Base-by-base conservation (phyloP, 192 early-diverging fungal genomes). In the Ramicandelaber brevisporus region DNA sequence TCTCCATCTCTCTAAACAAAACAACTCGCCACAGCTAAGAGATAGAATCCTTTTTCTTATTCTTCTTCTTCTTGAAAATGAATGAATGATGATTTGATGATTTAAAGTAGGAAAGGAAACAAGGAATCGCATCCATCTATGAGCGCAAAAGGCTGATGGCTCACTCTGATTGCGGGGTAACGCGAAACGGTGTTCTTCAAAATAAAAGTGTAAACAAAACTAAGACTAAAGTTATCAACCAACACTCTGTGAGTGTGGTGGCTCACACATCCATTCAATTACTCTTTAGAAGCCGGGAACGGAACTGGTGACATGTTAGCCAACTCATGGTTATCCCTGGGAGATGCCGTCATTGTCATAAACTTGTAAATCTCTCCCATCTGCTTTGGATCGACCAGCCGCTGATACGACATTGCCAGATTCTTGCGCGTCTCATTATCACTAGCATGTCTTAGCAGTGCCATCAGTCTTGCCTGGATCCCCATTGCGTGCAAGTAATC, bases 281-380 rank as follows among this genome's bases (percentile, higher is more conserved):
- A 9, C 24, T 25, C 24, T 25, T 25, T 11, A 25, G 11, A 25
- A 25, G 24, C 24, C n/a, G n/a, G n/a, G n/a, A n/a, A n/a, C n/a
- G n/a, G n/a, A 11, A 25, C 24, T 25, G 24, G 24, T 25, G 24
- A 31, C 34, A 6, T 25, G 24, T 25, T 11, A 11, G 36, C 10
- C 14, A 5, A 14, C 29, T 8, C 16, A 11, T 20, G 9, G 8
- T 33, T 31, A 3, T 28, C 16, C n/a, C n/a, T n/a, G n/a, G n/a
- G n/a, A n/a, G n/a, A n/a, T 14, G 68, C 59, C 21, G 52, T 38
- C 36, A 76, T 58, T 5, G 71, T 68, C 33, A 83, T 48, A 0
- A 60, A 61, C 53, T 86, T 83, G 47, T 93, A 93, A 20, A 80
- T 65, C 20, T 64, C 61, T 4, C 88, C 88, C 88, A 93, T 93